Conservation (phyloP, 495 filamentous ascomycete genomes). For the Endocarpon pusillum region DNA sequence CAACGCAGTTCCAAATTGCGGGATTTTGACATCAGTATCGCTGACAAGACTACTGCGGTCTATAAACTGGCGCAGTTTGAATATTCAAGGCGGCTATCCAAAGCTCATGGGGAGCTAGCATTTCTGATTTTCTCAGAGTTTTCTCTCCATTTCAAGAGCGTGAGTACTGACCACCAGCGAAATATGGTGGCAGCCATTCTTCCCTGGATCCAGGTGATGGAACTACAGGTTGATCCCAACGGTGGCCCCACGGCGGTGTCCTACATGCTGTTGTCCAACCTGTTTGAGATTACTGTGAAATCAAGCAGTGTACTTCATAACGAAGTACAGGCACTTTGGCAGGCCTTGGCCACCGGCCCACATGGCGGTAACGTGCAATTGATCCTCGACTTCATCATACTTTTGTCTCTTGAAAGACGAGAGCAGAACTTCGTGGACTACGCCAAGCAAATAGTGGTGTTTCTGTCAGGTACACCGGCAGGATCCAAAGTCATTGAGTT, state of each 20-base stretch:
- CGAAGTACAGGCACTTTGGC: conserved; percentile 94
- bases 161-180: conserved; percentile 63
- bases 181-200: conserved; percentile 90
- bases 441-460: conserved; percentile 93
- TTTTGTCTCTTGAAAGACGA: conserved; percentile 73
- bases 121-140: conserved; percentile 94
- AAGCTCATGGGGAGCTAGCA: conserved; percentile 71
- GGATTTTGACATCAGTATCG: conserved; percentile 95
- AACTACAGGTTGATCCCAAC: conserved; percentile 86
- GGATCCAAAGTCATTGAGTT: conserved; percentile 90
- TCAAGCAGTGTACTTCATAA: conserved; percentile 79
- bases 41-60: conserved; percentile 93
- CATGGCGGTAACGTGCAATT: conserved; percentile 90
- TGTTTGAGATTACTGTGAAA: conserved; percentile 91
- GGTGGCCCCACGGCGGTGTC: conserved; percentile 77
- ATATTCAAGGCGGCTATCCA: conserved; percentile 77
- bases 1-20: conserved; percentile 78
- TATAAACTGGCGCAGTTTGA: conserved; percentile 97
- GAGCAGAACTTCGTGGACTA: conserved; percentile 97
- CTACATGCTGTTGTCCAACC: conserved; percentile 88
- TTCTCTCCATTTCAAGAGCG: conserved; percentile 71
- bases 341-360: conserved; percentile 84
- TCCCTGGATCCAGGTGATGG: conserved; percentile 90
- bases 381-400: conserved; percentile 89
- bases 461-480: conserved; percentile 78